Evolutionary conservation across 306 rosid species (phyloP).

Genomic region (Aeschynomene evenia): DNA sequence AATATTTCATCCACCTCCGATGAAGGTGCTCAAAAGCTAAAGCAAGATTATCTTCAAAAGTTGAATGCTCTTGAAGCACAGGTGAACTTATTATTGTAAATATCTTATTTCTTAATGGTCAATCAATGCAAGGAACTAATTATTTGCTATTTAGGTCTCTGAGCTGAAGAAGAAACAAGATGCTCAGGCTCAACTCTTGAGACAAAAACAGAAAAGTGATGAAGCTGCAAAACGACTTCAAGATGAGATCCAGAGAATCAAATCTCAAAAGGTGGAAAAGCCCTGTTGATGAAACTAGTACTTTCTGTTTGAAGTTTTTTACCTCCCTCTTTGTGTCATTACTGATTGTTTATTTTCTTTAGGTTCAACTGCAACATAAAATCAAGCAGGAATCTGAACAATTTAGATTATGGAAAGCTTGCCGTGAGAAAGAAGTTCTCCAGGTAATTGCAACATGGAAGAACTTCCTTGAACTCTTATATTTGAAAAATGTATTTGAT

Average conservation of each 20-base stretch:
- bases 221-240: conserved; percentile 89
- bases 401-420: conserved; percentile 92
- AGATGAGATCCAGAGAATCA: conserved; percentile 96
- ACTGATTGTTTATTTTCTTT: conserved; percentile 12
- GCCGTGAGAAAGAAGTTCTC: conserved; percentile 92
- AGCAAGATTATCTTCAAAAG: conserved; percentile 86
- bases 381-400: conserved; percentile 98
- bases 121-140: conserved; percentile 23
- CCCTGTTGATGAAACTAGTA: not conserved
- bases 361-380: conserved; percentile 97
- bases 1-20: conserved; percentile 74
- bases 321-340: not conserved
- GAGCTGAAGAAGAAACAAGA: conserved; percentile 92
- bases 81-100: conserved; percentile 42
- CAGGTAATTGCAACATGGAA: conserved; percentile 55
- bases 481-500: not conserved
- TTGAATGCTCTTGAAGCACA: conserved; percentile 84
- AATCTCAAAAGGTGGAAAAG: conserved; percentile 72
- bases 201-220: conserved; percentile 90
- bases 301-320: not conserved
- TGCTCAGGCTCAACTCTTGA: conserved; percentile 87
- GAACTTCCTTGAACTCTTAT: not conserved
- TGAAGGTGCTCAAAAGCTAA: conserved; percentile 85
- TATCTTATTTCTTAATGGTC: conserved; percentile 13
- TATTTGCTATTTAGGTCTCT: conserved; percentile 63